A percentile compares a stretch with the other conserved stretches of the same genome.
Evolutionary conservation across 768 basidiomycete genomes (phyloP).

Genomic region (Mycena vitilis): DNA sequence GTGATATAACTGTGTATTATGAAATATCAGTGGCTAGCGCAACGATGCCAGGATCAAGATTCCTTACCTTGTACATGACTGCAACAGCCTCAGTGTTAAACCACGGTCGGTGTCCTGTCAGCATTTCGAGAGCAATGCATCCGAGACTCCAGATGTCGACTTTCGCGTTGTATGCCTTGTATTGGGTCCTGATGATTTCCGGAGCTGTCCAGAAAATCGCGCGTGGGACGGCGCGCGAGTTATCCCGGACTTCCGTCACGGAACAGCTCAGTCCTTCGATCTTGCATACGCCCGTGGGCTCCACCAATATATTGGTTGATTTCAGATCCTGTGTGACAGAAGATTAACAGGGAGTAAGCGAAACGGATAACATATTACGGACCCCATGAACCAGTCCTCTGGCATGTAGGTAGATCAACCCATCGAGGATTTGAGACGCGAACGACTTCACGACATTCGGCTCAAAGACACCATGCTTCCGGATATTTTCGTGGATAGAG

Average conservation of each 20-base stretch:
- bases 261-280: constrained; percentile 60
- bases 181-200: constrained; percentile 55
- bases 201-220: constrained; percentile 83
- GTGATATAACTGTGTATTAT: constrained; percentile 30
- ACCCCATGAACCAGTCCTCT: constrained; percentile 80
- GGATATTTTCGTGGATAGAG: constrained; percentile 74
- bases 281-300: constrained; percentile 78
- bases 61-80: constrained; percentile 76
- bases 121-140: constrained; percentile 86
- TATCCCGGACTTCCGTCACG: constrained; percentile 55
- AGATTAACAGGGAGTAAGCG: constrained; percentile 6
- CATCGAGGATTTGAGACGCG: constrained; percentile 76
- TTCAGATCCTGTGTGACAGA: constrained; percentile 70
- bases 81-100: constrained; percentile 72
- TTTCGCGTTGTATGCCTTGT: constrained; percentile 72
- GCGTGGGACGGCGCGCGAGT: constrained; percentile 48
- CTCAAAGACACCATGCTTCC: constrained; percentile 76
- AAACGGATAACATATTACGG: constrained; percentile 28
- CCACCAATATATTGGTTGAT: constrained; percentile 84
- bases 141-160: constrained; percentile 88
- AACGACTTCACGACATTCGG: constrained; percentile 79
- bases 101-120: constrained; percentile 83
- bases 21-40: constrained; percentile 11
- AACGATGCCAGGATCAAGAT: constrained; percentile 10
- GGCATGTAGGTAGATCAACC: constrained; percentile 77